Percentiles rank a stretch among this genome's conserved stretches.
Evolutionary conservation across 768 basidiomycete genomes (phyloP).

Genomic region (Termitomyces sp.): DNA sequence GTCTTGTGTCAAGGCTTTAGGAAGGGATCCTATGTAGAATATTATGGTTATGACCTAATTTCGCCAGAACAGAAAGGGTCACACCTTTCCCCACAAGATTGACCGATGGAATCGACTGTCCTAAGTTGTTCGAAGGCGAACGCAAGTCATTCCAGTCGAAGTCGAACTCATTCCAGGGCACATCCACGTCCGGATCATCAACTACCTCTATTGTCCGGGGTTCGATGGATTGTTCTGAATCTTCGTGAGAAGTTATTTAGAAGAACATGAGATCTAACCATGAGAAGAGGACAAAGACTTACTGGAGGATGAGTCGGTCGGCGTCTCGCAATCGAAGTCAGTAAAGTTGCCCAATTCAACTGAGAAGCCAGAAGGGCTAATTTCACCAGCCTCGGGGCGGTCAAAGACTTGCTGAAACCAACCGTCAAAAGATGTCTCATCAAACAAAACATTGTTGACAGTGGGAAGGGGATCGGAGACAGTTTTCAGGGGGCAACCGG

Average conservation of each 20-base stretch:
- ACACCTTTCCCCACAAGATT: not conserved
- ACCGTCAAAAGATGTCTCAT: slow-evolving; percentile 25
- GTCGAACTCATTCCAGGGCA: not conserved
- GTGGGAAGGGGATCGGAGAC: slow-evolving; percentile 28
- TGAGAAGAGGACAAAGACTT: not conserved
- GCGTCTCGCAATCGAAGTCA: slow-evolving; percentile 1
- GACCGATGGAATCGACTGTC: not conserved
- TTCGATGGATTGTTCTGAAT: not conserved
- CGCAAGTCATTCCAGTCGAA: not conserved
- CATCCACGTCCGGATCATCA: not conserved
- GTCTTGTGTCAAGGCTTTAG: slow-evolving; percentile 1
- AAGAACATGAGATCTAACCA: not conserved
- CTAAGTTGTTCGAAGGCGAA: not conserved
- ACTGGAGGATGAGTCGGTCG: not conserved
- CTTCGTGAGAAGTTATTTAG: not conserved
- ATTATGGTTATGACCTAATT: not conserved
- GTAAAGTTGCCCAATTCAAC: slow-evolving; percentile 29
- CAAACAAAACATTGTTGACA: slow-evolving; percentile 4
- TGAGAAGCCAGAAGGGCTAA: slow-evolving; percentile 25
- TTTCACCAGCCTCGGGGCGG: slow-evolving; percentile 16
- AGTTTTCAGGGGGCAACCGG: slow-evolving; percentile 17
- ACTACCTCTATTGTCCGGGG: not conserved
- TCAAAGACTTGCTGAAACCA: slow-evolving; percentile 32
- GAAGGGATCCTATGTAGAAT: not conserved
- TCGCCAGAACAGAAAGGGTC: no score